Base-by-base conservation (phyloP, 139 green algal species). In the Picochlorum sp. region DNA sequence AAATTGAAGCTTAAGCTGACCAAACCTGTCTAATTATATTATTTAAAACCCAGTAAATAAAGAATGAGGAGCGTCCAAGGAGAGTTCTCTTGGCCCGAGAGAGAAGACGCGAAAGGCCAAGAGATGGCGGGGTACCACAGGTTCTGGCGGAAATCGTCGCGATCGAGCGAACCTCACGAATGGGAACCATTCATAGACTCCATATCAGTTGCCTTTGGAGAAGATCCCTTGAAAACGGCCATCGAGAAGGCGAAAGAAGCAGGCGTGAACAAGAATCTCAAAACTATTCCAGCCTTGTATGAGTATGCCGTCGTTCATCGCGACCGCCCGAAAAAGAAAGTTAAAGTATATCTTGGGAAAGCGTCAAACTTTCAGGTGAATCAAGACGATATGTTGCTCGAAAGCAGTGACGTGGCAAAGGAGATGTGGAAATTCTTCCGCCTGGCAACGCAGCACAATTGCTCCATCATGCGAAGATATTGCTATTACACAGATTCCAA, bases 111-210 rank as follows among this genome's bases (percentile, higher is more conserved):
- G 0, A 54, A 54, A 54, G 47, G 47, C n/a, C n/a, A n/a, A n/a
- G n/a, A n/a, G n/a, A n/a, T 9, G 2, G 18, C 47, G 4, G 47
- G 47, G 15, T 54, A 54, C 13, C 18, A 54, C 16, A 54, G 24
- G n/a, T 54, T 54, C 47, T 54, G 47, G 47, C 11, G n/a, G 1
- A 54, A 54, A 6, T 54, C 47, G 5, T 54, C 47, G 6, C 11
- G 18, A 54, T 54, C 47, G 47, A 54, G 47, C 47, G 47, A 54
- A 26, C 11, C 47, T 26, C 47, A 54, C n/a, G 16, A 20, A 54
- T 54, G 47, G 47, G 47, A 54, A 54, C 47, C 47, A 54, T 54
- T 54, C 0, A 26, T 54, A 54, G n/a, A 54, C n/a, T 54, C 47
- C 11, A 26, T 54, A 21, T 26, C n/a, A 26, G 18, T 54, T 2